Base-by-base conservation (phyloP, 78 protist species). In the Pirum gemmata region DNA sequence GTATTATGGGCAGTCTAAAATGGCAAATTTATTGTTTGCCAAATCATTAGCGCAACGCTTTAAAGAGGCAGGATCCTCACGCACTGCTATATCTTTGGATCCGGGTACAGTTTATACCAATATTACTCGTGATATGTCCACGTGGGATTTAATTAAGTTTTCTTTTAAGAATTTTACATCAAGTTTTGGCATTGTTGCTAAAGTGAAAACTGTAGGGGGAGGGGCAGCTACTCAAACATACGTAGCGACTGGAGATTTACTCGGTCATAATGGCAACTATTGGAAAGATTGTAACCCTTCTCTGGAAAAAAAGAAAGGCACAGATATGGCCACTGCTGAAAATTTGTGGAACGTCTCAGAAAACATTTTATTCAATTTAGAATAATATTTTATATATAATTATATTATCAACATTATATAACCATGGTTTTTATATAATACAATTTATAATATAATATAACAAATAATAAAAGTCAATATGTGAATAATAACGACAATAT, bases 301-400 rank as follows among this genome's bases (percentile, higher is more conserved):
- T 18, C 27, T 41, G 37, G 86, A 82, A 61, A 26, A 73, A 18
- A 18, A 31, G 25, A 18, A 82, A 33, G 86, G 86, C 29, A 61
- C 86, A 21, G 86, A 82, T 61, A 82, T 82, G 67, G 86, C 0
- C 25, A 82, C 86, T 82, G 86, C 86, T 26, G 86, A 82, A 31
- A 82, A 31, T 25, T 61, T 82, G 86, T 82, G 86, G 86, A 73
- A 31, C 0, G 61, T 61, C n/a, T 33, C 86, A 27, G 86, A 82
- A 82, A 18, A 18, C 27, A 82, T 82, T 82, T 37, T 78, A 0
- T 37, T 51, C 82, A 51, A 31, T 27, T 78, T 0, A 25, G 26
- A 78, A 27, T 78, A n/a, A 25, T 39, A 27, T 27, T 29, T 0
- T 37, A 39, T 37, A 0, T 37, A 0, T 26, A 78, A 27, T 27